A percentile compares a stretch with the other conserved stretches of the same genome.
phyloP scores from a whole-genome alignment of 768 basidiomycete species.

The Mycena pura region DNA sequence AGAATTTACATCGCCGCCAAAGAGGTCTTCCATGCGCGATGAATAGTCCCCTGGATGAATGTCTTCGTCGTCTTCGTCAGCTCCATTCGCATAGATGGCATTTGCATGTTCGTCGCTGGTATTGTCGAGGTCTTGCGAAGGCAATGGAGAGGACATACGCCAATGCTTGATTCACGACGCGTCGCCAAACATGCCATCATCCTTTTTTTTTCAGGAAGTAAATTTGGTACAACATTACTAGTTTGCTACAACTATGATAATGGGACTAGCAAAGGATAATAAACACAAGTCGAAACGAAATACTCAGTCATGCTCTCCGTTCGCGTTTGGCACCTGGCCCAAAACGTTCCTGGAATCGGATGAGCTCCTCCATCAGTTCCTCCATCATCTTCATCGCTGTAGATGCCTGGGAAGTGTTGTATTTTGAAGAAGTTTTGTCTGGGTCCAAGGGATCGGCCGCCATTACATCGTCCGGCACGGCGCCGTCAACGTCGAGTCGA shows the following conservation, averaged over 20 bases:
- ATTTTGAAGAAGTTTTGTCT: slow-evolving; percentile 22
- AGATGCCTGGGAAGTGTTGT: slow-evolving; percentile 33
- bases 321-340: slow-evolving; percentile 22
- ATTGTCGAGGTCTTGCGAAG: slow-evolving; percentile 16
- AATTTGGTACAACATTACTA: slow-evolving; percentile 4
- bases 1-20: slow-evolving; percentile 45
- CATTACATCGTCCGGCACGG: slow-evolving; percentile 38
- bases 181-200: background rate
- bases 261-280: background rate
- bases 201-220: background rate
- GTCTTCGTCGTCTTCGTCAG: slow-evolving; percentile 50
- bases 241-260: background rate
- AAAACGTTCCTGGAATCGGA: slow-evolving; percentile 76
- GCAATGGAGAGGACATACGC: slow-evolving; percentile 12
- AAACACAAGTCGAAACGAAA: background rate
- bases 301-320: background rate
- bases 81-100: slow-evolving; percentile 42
- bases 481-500: background rate
- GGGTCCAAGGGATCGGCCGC: slow-evolving; percentile 34
- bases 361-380: slow-evolving; percentile 88
- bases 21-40: slow-evolving; percentile 71
- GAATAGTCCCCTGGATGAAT: slow-evolving; percentile 64
- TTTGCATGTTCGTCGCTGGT: slow-evolving; percentile 13
- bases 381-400: slow-evolving; percentile 86
- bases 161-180: background rate